phyloP scores from a whole-genome alignment of 2,329 filamentous ascomycete genomes.

The Aspergillus sp. region DNA sequence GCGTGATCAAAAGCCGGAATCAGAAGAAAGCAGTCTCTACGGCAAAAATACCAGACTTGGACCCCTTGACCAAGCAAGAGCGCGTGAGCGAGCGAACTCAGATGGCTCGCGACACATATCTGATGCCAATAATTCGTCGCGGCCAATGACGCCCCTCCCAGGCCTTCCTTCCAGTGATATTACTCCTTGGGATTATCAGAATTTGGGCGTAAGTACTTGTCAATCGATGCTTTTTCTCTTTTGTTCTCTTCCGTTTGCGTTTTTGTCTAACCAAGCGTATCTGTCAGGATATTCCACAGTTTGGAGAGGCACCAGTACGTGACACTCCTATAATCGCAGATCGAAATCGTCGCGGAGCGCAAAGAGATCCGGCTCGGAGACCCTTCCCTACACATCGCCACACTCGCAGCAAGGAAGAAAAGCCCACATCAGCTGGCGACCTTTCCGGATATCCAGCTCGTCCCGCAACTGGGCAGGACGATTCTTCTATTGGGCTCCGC shows the following conservation, averaged over 20 bases:
- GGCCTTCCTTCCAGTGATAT: slow-evolving; percentile 65
- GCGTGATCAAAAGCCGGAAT: slow-evolving; percentile 54
- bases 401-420: slow-evolving; percentile 54
- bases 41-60: slow-evolving; percentile 16
- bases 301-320: slow-evolving; percentile 70
- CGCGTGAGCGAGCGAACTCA: slow-evolving; percentile 75
- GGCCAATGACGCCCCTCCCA: slow-evolving; percentile 76
- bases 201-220: slow-evolving; percentile 58
- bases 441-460: slow-evolving; percentile 51
- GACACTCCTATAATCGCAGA: slow-evolving; percentile 63
- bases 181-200: slow-evolving; percentile 95
- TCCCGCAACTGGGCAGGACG: slow-evolving; percentile 69
- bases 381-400: slow-evolving; percentile 39
- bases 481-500: slow-evolving; percentile 52
- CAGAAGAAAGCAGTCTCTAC: slow-evolving; percentile 59
- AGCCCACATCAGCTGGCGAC: slow-evolving; percentile 30
- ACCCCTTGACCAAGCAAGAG: slow-evolving; percentile 47
- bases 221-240: background rate
- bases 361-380: slow-evolving; percentile 50
- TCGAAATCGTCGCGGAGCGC: slow-evolving; percentile 26
- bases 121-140: slow-evolving; percentile 64
- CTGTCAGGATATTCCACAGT: slow-evolving; percentile 62
- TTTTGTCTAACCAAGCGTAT: background rate
- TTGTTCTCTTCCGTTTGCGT: background rate
- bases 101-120: slow-evolving; percentile 58